These are phyloP conservation scores for Alternaria consortialis DNA, from an alignment of 2,329 filamentous ascomycete species.

Conservation along the genomic window DNA sequence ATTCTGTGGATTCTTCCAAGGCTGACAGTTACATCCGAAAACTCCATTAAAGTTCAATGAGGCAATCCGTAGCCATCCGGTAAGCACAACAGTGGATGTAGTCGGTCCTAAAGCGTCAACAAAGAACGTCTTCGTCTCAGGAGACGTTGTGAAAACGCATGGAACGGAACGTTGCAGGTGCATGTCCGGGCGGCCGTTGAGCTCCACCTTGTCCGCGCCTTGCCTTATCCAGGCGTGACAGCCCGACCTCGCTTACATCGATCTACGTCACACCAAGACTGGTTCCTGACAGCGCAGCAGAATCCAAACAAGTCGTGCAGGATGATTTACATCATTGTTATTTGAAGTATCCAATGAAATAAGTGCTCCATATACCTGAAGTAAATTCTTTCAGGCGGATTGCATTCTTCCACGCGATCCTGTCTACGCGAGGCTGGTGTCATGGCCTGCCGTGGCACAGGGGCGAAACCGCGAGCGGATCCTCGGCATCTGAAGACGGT, in stretches of 20 bases:
- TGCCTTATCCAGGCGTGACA: conserved; percentile 21
- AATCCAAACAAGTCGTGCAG: conserved; percentile 3
- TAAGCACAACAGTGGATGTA: background rate
- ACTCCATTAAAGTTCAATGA: background rate
- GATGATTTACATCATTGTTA: conserved; percentile 34
- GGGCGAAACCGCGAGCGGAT: conserved; percentile 1
- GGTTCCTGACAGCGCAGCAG: conserved; percentile 20
- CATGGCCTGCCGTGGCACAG: conserved; percentile 12
- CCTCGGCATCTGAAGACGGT: background rate
- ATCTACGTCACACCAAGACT: conserved; percentile 19
- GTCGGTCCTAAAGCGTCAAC: background rate
- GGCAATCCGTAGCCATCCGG: conserved; percentile 1
- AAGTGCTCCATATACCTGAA: conserved; percentile 18
- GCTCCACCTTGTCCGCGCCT: conserved; percentile 21
- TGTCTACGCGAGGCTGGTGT: conserved; percentile 16
- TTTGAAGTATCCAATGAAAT: conserved; percentile 19
- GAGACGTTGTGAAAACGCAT: conserved; percentile 9
- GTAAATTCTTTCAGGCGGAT: conserved; percentile 13
- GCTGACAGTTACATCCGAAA: background rate
- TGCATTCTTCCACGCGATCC: conserved; percentile 24
- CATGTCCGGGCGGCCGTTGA: conserved; percentile 13
- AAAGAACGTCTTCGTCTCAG: conserved; percentile 1
- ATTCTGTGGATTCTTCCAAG: background rate
- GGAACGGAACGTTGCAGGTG: conserved; percentile 17
- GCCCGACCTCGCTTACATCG: conserved; percentile 12